A percentile compares a stretch with the other conserved stretches of the same genome.
These are phyloP conservation scores for Leucocoprinus leucothites DNA, from an alignment of 768 basidiomycete species.

Conservation along the genomic window DNA sequence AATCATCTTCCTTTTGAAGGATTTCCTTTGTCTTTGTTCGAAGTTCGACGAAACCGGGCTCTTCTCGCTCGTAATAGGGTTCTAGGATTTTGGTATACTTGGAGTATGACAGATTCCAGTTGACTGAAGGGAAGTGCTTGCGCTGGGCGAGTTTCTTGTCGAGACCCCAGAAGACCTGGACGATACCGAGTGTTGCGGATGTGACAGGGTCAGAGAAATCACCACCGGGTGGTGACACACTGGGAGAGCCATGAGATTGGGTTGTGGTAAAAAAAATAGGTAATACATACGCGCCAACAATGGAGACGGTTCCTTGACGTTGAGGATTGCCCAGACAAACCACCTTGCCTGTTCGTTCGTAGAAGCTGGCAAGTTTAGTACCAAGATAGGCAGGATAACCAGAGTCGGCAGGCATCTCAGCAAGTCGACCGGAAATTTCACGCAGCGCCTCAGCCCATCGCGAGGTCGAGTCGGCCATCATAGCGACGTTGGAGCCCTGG, in stretches of 20 bases:
- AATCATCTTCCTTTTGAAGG: conserved; percentile 96
- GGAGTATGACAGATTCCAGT: conserved; percentile 99
- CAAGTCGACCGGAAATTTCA: conserved; percentile 98
- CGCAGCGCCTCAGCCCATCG: conserved; percentile 99
- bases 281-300: conserved; percentile 91
- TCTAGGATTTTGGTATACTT: conserved; percentile 96
- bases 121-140: conserved; percentile 99
- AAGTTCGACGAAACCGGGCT: conserved; percentile 93
- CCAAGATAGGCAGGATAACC: conserved; percentile 97
- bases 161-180: conserved; percentile 99
- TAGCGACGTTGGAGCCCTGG: conserved; percentile 94
- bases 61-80: conserved; percentile 84
- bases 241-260: conserved; percentile 27
- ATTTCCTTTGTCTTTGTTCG: conserved; percentile 95
- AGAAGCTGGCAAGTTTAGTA: conserved; percentile 96
- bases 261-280: not conserved
- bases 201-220: conserved; percentile 99
- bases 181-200: conserved; percentile 95
- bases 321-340: conserved; percentile 86
- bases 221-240: conserved; percentile 97
- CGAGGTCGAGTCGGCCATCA: conserved; percentile 99
- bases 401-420: conserved; percentile 99
- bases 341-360: conserved; percentile 97
- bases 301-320: conserved; percentile 92
- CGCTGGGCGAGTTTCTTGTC: conserved; percentile 99